Conservation (phyloP, 257 asterid genomes). For the Striga asiatica region DNA sequence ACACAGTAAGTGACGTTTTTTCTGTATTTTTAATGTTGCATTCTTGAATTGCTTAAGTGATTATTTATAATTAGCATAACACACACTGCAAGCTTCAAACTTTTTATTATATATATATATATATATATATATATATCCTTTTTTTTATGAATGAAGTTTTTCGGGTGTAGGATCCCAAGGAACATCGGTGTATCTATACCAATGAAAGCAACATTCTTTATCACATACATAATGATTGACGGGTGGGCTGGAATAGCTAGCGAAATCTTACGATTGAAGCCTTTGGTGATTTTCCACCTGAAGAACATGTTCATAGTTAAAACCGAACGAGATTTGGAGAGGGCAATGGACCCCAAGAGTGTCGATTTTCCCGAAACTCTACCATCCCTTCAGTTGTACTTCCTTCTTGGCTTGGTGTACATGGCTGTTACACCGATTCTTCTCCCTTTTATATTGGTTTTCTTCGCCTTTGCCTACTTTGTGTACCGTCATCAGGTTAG, state of each 20-base stretch:
- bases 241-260: conserved; percentile 97
- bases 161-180: conserved; percentile 63
- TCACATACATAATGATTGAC: conserved; percentile 81
- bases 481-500: conserved; percentile 99
- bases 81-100: too few species aligned
- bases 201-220: conserved; percentile 88
- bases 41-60: too few species aligned
- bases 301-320: conserved; percentile 71
- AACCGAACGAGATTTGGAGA: conserved; percentile 73
- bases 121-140: not conserved
- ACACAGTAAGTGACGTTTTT: conserved; percentile 46
- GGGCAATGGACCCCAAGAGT: conserved; percentile 72
- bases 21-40: not conserved
- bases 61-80: too few species aligned
- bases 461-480: conserved; percentile 82
- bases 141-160: conserved; percentile 4
- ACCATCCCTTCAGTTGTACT: conserved; percentile 76
- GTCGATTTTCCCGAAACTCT: conserved; percentile 75
- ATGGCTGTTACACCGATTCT: conserved; percentile 86
- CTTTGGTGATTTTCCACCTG: conserved; percentile 60
- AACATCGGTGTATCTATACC: conserved; percentile 92
- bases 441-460: conserved; percentile 78
- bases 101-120: not conserved
- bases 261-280: conserved; percentile 78
- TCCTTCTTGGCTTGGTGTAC: conserved; percentile 79